phyloP scores from a whole-genome alignment of 1,284 basidiomycete species.

The Phlebopus sp. region DNA sequence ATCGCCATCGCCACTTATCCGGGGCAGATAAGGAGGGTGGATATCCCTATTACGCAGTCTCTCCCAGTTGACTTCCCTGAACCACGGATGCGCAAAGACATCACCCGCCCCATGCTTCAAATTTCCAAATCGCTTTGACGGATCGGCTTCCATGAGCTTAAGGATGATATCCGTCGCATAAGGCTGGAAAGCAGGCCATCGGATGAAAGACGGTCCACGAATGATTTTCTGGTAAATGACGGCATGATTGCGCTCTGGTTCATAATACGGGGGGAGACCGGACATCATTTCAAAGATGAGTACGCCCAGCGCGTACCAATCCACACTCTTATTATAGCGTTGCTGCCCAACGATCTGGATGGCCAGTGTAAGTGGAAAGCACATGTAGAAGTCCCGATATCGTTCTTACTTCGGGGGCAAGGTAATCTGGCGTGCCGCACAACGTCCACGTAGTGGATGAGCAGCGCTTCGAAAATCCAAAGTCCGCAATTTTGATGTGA shows the following conservation, averaged over 20 bases:
- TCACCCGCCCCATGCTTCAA: constrained; percentile 89
- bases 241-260: constrained; percentile 62
- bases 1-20: constrained; percentile 83
- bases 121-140: constrained; percentile 93
- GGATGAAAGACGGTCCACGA: constrained; percentile 71
- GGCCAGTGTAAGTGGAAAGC: background rate
- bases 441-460: constrained; percentile 94
- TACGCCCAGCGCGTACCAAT: constrained; percentile 98
- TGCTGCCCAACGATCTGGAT: constrained; percentile 79
- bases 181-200: constrained; percentile 88
- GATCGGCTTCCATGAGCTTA: constrained; percentile 87
- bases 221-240: constrained; percentile 80
- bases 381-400: background rate
- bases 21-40: constrained; percentile 93
- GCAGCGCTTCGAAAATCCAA: constrained; percentile 95
- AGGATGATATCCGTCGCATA: constrained; percentile 87
- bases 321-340: constrained; percentile 96
- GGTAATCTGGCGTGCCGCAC: constrained; percentile 97
- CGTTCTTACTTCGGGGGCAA: constrained; percentile 76
- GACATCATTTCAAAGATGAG: constrained; percentile 97
- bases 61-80: constrained; percentile 94
- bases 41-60: constrained; percentile 84
- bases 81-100: constrained; percentile 97
- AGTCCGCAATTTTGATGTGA: constrained; percentile 98
- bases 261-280: constrained; percentile 78